Percentiles rank a stretch among this genome's conserved stretches.
These are phyloP conservation scores for Mucor piriformis DNA, from an alignment of 371 early-diverging fungal species.

Conservation along the genomic window DNA sequence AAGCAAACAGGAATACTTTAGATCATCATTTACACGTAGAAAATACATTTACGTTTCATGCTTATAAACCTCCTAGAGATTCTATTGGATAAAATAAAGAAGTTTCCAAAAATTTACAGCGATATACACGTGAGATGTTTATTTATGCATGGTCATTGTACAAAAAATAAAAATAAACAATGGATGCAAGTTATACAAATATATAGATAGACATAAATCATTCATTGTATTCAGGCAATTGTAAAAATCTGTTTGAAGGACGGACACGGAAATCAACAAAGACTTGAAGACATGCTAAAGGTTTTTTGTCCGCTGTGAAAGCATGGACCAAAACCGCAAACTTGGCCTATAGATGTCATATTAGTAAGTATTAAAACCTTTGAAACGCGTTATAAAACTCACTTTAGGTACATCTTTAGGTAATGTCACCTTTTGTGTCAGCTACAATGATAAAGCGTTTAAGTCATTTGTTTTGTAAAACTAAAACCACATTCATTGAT, in stretches of 20 bases:
- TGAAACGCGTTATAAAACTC: conserved; percentile 2
- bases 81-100: no score
- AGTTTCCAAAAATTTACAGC: no score
- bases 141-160: no score
- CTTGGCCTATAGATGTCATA: background rate
- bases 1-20: no score
- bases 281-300: background rate
- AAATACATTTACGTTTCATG: no score
- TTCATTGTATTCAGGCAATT: background rate
- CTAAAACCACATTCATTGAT: background rate
- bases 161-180: no score
- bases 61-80: no score
- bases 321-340: background rate
- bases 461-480: background rate
- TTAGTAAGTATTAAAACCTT: background rate
- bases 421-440: conserved; percentile 23
- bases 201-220: background rate
- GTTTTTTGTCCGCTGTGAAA: background rate
- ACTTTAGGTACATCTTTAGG: conserved; percentile 31
- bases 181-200: background rate
- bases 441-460: conserved; percentile 4
- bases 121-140: no score
- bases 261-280: background rate
- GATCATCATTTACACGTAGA: no score
- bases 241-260: background rate